These are phyloP conservation scores for Globisporangium spiculum DNA, from an alignment of 352 stramenopile species.

Conservation along the genomic window DNA sequence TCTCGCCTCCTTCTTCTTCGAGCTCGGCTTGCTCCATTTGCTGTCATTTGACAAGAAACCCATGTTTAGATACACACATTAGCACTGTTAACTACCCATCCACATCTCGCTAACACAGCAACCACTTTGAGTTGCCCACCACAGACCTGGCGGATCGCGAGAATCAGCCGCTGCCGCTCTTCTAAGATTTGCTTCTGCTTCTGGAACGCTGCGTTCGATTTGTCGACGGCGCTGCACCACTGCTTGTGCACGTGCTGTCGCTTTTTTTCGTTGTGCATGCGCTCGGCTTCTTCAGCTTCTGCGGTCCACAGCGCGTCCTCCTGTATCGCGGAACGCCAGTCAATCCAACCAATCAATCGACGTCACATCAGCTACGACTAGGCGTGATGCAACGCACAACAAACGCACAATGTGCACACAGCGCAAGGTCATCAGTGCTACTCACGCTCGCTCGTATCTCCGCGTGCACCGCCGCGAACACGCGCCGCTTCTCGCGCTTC, in stretches of 20 bases:
- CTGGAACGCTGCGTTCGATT: constrained; percentile 36
- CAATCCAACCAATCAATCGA: neutral
- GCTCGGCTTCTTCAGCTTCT: constrained; percentile 45
- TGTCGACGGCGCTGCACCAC: constrained; percentile 45
- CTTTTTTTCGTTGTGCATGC: constrained; percentile 56
- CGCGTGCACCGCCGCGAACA: constrained; percentile 53
- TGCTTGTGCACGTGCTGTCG: constrained; percentile 50
- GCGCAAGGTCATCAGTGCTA: neutral
- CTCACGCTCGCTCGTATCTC: constrained; percentile 47
- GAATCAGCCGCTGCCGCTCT: constrained; percentile 51
- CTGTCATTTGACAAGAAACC: neutral
- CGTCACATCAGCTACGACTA: neutral
- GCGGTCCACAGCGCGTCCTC: constrained; percentile 38
- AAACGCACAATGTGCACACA: neutral
- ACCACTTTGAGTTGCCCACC: neutral
- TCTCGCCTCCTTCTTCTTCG: constrained; percentile 14
- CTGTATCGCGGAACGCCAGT: constrained; percentile 14
- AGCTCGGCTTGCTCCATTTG: constrained; percentile 26
- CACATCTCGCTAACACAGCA: neutral
- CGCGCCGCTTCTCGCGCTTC: constrained; percentile 68
- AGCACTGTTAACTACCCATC: neutral
- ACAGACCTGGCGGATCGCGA: constrained; percentile 58
- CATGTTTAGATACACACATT: neutral
- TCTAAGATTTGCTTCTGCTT: constrained; percentile 43
- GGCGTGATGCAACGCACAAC: neutral